Evolutionary conservation across 495 filamentous ascomycete genomes (phyloP).

Genomic region (Tuber aestivum): DNA sequence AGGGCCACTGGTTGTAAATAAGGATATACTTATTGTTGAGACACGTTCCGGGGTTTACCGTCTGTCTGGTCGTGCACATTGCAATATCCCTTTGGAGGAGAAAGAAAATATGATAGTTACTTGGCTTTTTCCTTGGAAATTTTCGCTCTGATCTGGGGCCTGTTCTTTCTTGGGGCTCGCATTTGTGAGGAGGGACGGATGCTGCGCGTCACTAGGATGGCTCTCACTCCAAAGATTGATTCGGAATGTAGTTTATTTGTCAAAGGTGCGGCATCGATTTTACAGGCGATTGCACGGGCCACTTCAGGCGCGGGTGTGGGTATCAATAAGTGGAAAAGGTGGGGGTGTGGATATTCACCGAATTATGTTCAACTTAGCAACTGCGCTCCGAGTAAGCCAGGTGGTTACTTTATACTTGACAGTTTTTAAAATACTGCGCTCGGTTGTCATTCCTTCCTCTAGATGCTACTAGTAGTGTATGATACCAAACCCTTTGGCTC

Average conservation of each 20-base stretch:
- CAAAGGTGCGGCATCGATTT: too few relatives aligned
- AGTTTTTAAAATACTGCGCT: background rate
- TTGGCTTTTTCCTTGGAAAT: too few relatives aligned
- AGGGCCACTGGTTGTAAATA: background rate
- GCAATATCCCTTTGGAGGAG: too few relatives aligned
- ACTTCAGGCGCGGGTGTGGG: too few relatives aligned
- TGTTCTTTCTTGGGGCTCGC: background rate
- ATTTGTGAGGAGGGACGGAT: too few relatives aligned
- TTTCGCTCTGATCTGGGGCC: background rate
- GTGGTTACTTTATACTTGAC: background rate
- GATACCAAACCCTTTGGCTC: background rate
- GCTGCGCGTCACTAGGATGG: background rate
- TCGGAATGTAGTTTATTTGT: background rate
- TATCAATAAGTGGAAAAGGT: background rate
- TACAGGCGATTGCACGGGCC: too few relatives aligned
- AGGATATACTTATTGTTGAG: background rate
- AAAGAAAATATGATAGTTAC: too few relatives aligned
- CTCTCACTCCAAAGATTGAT: background rate
- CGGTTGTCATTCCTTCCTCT: background rate
- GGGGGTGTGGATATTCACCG: background rate
- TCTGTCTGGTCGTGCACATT: background rate
- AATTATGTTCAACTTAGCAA: background rate
- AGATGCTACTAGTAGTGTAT: background rate
- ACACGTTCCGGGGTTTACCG: background rate
- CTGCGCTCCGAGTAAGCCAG: background rate